phyloP scores from a whole-genome alignment of 1,284 basidiomycete species.

The Sanghuangporus baumii region DNA sequence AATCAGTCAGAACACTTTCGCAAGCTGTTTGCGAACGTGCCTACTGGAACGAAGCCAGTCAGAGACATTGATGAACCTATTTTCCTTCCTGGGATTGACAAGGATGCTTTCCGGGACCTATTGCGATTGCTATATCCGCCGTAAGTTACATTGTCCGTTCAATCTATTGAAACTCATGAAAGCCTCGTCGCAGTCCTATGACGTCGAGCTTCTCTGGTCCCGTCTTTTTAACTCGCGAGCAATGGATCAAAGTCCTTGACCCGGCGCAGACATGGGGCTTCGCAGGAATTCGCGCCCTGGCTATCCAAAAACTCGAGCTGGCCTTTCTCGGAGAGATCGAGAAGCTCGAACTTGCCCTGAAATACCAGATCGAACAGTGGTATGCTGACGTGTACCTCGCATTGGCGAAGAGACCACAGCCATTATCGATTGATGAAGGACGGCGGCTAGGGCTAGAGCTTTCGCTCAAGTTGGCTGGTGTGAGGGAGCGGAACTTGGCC shows the following conservation, averaged over 20 bases:
- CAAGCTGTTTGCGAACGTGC: not conserved
- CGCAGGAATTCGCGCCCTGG: not conserved
- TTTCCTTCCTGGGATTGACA: constrained; percentile 2
- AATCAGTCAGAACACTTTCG: constrained; percentile 10
- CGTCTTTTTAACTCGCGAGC: not conserved
- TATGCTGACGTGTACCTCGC: not conserved
- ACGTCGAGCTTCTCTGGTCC: not conserved
- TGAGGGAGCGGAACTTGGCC: not conserved
- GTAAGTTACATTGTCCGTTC: not conserved
- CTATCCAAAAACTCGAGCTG: not conserved
- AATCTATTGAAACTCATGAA: not conserved
- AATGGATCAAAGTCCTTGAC: constrained; percentile 4
- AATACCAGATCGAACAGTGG: constrained; percentile 1
- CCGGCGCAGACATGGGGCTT: constrained; percentile 8
- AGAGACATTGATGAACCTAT: not conserved
- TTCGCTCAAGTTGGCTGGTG: not conserved
- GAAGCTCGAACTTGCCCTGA: not conserved
- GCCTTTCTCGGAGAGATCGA: not conserved
- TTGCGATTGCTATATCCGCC: constrained; percentile 5
- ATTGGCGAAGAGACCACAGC: not conserved
- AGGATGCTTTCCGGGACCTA: not conserved
- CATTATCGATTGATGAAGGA: not conserved
- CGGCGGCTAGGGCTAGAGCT: not conserved
- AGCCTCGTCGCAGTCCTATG: not conserved
- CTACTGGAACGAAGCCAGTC: not conserved